A percentile compares a stretch with the other conserved stretches of the same genome.
These are phyloP conservation scores for Arthrobotrys musiformis DNA, from an alignment of 2,329 filamentous ascomycete genomes.

Conservation along the genomic window DNA sequence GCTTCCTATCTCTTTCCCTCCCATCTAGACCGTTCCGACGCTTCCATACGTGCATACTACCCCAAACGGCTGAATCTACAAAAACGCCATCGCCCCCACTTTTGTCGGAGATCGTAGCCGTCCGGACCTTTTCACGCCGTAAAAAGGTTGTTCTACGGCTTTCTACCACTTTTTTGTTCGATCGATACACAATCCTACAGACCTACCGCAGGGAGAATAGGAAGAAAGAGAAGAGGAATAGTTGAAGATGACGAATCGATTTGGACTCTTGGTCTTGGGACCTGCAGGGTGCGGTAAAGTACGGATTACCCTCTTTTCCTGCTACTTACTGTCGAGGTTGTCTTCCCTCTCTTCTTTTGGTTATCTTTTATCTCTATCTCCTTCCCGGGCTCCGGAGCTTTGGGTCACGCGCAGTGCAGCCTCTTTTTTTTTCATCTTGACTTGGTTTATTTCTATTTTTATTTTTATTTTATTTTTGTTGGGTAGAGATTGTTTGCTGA, in stretches of 20 bases:
- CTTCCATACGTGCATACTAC: too few relatives aligned
- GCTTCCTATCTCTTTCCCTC: too few relatives aligned
- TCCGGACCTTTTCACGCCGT: constrained; percentile 47
- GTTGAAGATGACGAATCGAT: constrained; percentile 76
- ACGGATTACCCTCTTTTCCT: constrained; percentile 59
- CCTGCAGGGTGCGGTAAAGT: constrained; percentile 94
- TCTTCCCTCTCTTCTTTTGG: too few relatives aligned
- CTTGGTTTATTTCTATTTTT: not conserved
- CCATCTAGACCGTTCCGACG: not conserved
- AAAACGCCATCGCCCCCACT: constrained; percentile 16
- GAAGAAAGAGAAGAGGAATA: constrained; percentile 64
- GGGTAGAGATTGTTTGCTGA: not conserved
- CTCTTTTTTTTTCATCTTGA: too few relatives aligned
- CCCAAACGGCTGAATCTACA: not conserved
- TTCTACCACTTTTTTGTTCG: not conserved
- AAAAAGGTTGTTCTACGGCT: not conserved
- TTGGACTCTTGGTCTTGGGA: constrained; percentile 93
- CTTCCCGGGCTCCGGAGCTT: constrained; percentile 34
- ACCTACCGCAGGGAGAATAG: not conserved
- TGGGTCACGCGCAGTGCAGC: not conserved
- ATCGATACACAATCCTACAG: not conserved
- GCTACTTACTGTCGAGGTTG: constrained; percentile 18
- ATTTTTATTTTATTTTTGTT: not conserved
- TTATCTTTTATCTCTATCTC: too few relatives aligned
- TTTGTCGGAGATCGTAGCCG: constrained; percentile 43